phyloP scores from a whole-genome alignment of 116 monocot genomes.

The Trichopus zeylanicus region DNA sequence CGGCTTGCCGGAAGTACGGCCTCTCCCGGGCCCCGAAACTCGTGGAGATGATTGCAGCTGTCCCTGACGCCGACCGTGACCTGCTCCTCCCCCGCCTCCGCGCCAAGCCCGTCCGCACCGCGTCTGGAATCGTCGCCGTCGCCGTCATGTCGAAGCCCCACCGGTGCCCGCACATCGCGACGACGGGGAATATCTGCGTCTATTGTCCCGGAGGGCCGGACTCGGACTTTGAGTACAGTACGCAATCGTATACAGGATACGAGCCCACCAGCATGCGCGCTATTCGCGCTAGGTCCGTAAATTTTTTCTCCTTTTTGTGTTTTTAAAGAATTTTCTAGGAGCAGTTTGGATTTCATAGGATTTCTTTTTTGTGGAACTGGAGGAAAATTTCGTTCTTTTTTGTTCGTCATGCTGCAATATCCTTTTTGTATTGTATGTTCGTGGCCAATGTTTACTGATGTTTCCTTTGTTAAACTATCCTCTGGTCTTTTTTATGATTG shows the following conservation, averaged over 20 bases:
- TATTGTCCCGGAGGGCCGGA: slow-evolving; percentile 98
- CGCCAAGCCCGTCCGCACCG: slow-evolving; percentile 95
- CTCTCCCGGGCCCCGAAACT: slow-evolving; percentile 95
- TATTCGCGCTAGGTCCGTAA: slow-evolving; percentile 79
- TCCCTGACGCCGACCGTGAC: slow-evolving; percentile 82
- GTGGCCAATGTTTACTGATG: not conserved
- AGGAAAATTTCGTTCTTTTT: not conserved
- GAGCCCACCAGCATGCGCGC: slow-evolving; percentile 99
- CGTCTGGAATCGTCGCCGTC: slow-evolving; percentile 94
- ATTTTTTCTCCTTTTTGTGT: not conserved
- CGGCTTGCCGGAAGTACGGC: slow-evolving; percentile 96
- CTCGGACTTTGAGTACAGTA: slow-evolving; percentile 99
- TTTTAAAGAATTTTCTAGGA: not conserved
- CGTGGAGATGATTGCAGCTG: slow-evolving; percentile 99
- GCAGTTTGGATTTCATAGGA: not conserved
- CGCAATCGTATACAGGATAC: slow-evolving; percentile 97
- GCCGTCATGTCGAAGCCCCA: slow-evolving; percentile 99
- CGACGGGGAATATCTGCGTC: slow-evolving; percentile 95
- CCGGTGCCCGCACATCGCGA: slow-evolving; percentile 93
- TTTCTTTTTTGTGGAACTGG: not conserved
- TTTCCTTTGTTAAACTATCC: no score
- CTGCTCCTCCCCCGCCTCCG: slow-evolving; percentile 72
- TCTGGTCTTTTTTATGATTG: no score
- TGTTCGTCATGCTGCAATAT: not conserved
- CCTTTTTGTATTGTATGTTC: not conserved